Conservation (phyloP, 805 yeast species). For the Helenozyma baotianmanensis region DNA sequence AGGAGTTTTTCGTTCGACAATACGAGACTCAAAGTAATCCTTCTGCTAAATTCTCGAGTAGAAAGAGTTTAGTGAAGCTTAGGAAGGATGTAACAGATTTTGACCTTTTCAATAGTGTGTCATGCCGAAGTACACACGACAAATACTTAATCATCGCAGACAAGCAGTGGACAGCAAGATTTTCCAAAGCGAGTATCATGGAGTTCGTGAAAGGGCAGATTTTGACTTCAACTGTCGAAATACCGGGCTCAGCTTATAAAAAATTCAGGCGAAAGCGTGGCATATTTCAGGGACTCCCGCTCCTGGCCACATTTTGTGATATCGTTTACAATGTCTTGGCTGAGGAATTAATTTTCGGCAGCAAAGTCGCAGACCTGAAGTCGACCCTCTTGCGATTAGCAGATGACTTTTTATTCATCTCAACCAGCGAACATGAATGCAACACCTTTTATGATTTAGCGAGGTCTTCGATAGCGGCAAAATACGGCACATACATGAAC, state of each 20-base stretch:
- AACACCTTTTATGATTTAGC: conserved; percentile 15
- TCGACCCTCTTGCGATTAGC: conserved; percentile 59
- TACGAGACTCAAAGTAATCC: too few relatives aligned
- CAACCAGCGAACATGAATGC: conserved; percentile 33
- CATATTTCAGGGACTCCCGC: conserved; percentile 77
- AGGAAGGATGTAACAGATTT: too few relatives aligned
- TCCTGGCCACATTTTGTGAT: conserved; percentile 74
- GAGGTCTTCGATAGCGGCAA: conserved; percentile 16
- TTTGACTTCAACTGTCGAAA: conserved; percentile 41
- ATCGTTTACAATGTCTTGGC: conserved; percentile 63
- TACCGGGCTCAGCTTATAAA: conserved; percentile 30
- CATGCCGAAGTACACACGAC: too few relatives aligned
- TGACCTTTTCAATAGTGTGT: too few relatives aligned
- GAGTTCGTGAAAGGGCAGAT: conserved; percentile 50
- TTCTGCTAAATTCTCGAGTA: too few relatives aligned
- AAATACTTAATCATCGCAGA: conserved; percentile 26
- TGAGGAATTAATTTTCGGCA: conserved; percentile 22
- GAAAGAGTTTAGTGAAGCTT: too few relatives aligned
- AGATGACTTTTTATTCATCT: conserved; percentile 79
- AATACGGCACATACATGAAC: conserved; percentile 35
- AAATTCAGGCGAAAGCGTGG: conserved; percentile 55
- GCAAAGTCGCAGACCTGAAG: conserved; percentile 10
- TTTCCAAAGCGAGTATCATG: too few relatives aligned
- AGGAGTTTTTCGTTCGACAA: conserved; percentile 10
- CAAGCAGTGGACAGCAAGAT: too few relatives aligned